Evolutionary conservation across 1,284 basidiomycete species (phyloP).

Genomic region (Ceratobasidium theobromae): DNA sequence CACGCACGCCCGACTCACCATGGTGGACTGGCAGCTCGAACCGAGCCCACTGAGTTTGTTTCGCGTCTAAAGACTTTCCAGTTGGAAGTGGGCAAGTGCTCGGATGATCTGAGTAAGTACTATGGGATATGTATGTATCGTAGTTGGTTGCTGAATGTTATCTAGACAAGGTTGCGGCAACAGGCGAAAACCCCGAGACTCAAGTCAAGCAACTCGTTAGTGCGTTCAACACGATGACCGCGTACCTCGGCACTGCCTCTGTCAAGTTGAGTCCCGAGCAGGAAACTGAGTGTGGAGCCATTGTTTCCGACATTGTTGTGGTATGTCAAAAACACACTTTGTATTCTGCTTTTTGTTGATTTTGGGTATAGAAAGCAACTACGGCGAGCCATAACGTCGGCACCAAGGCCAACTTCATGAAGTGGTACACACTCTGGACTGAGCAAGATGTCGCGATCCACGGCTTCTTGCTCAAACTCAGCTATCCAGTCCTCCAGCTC

Average conservation of each 20-base stretch:
- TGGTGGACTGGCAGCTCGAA: too few relatives aligned
- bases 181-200: neutral
- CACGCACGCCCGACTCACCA: slow-evolving; percentile 12
- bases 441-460: slow-evolving; percentile 1
- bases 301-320: neutral
- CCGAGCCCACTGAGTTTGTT: too few relatives aligned
- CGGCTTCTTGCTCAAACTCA: neutral
- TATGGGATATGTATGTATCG: neutral
- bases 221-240: neutral
- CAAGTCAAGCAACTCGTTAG: neutral
- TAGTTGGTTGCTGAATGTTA: neutral
- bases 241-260: neutral
- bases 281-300: neutral
- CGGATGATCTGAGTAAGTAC: neutral
- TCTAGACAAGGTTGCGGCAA: neutral
- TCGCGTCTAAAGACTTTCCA: neutral
- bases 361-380: neutral
- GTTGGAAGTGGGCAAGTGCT: neutral
- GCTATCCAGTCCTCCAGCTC: neutral
- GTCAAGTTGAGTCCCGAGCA: neutral
- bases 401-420: slow-evolving; percentile 3
- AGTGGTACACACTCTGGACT: neutral
- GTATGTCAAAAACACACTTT: neutral
- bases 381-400: neutral
- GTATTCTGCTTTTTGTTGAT: neutral